Conservation (phyloP, 371 early-diverging fungal genomes). For the Gilbertella persicaria region DNA sequence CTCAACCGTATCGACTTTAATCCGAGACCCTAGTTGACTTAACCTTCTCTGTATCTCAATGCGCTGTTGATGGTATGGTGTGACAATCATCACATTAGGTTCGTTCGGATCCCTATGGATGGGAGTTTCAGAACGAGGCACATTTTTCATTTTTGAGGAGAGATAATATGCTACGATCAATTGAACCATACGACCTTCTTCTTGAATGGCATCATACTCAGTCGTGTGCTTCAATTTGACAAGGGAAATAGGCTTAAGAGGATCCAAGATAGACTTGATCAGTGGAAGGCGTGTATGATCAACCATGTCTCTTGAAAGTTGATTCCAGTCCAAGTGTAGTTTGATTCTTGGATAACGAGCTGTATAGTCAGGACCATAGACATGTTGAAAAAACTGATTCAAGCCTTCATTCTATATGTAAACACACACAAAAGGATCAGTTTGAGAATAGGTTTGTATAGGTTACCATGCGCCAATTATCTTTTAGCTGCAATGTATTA, state of each 20-base stretch:
- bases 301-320: neutral
- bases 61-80: slow-evolving; percentile 60
- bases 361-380: slow-evolving; percentile 53
- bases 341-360: slow-evolving; percentile 29
- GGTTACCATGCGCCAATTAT: slow-evolving; percentile 64
- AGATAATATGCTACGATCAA: slow-evolving; percentile 42
- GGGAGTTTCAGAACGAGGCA: slow-evolving; percentile 18
- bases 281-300: neutral
- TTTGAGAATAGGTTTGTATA: too few species aligned
- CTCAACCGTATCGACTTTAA: slow-evolving; percentile 27
- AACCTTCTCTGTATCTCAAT: slow-evolving; percentile 32
- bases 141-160: neutral
- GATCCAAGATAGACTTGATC: slow-evolving; percentile 34
- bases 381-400: slow-evolving; percentile 51
- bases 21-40: slow-evolving; percentile 13
- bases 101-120: neutral
- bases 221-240: slow-evolving; percentile 32
- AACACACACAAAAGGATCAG: too few species aligned
- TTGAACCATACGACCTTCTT: slow-evolving; percentile 47
- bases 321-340: slow-evolving; percentile 22
- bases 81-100: slow-evolving; percentile 35
- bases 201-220: slow-evolving; percentile 18
- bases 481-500: slow-evolving; percentile 56
- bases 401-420: slow-evolving; percentile 50
- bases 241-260: slow-evolving; percentile 39